Percentiles rank a stretch among this genome's conserved stretches.
Conservation (phyloP, 768 basidiomycete species). For the Panellus pusillus region DNA sequence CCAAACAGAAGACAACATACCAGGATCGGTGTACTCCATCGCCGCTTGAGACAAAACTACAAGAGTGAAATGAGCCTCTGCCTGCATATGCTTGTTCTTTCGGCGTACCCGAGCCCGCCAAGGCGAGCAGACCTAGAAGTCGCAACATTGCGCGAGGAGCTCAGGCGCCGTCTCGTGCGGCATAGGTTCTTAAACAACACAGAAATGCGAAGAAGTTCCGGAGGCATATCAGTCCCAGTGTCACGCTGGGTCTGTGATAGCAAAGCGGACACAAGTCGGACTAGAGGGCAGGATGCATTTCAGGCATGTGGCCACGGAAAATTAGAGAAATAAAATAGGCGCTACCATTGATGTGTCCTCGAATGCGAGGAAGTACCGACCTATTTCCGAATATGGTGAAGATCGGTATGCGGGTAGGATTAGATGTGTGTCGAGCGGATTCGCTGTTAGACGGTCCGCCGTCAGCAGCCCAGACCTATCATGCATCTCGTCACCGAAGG, state of each 20-base stretch:
- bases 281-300: not conserved
- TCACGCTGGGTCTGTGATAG: conserved; percentile 5
- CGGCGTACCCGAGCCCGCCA: conserved; percentile 41
- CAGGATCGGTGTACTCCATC: conserved; percentile 47
- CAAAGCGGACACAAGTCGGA: conserved; percentile 31
- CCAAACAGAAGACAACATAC: too few relatives aligned
- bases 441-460: too few relatives aligned
- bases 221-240: not conserved
- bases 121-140: conserved; percentile 37
- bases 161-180: conserved; percentile 5
- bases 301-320: conserved; percentile 19
- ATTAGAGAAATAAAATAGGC: not conserved
- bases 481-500: too few relatives aligned
- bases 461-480: too few relatives aligned
- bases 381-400: conserved; percentile 2
- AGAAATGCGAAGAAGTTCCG: conserved; percentile 30
- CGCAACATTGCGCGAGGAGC: conserved; percentile 32
- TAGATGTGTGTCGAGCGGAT: too few relatives aligned
- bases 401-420: too few relatives aligned
- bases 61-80: not conserved
- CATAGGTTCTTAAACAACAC: conserved; percentile 22
- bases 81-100: not conserved
- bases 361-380: conserved; percentile 19
- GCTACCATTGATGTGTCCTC: not conserved
- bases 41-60: conserved; percentile 36